Percentiles rank a stretch among this genome's conserved stretches.
phyloP scores from a whole-genome alignment of 2,329 filamentous ascomycete genomes.

The Colletotrichum brevisporum region DNA sequence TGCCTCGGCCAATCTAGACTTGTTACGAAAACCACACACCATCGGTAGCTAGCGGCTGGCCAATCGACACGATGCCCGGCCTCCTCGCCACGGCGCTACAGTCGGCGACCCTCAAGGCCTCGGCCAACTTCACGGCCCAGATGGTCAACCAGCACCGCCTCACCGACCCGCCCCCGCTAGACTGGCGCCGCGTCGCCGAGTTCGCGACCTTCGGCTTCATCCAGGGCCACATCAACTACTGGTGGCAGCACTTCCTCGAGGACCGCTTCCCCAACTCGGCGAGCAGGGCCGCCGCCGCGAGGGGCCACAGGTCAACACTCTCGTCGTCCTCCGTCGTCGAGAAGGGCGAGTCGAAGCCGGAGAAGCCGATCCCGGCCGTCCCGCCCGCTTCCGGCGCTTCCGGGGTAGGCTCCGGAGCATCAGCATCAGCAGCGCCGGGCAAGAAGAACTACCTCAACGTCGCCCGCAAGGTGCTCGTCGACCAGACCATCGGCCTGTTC shows the following conservation, averaged over 20 bases:
- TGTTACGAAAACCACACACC: neutral
- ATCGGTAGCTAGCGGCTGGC: neutral
- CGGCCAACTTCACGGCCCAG: slow-evolving; percentile 39
- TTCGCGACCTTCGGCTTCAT: slow-evolving; percentile 53
- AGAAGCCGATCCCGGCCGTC: slow-evolving; percentile 19
- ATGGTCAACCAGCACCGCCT: slow-evolving; percentile 38
- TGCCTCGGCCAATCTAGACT: too few species aligned
- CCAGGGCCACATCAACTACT: slow-evolving; percentile 53
- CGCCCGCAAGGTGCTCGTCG: slow-evolving; percentile 51
- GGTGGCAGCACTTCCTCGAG: slow-evolving; percentile 53
- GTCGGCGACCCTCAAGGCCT: slow-evolving; percentile 38
- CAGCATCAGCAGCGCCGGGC: neutral
- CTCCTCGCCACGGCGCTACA: slow-evolving; percentile 38
- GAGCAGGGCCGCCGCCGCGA: slow-evolving; percentile 5
- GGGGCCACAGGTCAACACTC: slow-evolving; percentile 7
- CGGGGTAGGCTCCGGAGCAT: neutral
- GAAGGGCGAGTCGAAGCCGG: slow-evolving; percentile 30
- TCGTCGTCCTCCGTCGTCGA: slow-evolving; percentile 22
- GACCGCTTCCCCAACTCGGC: slow-evolving; percentile 50
- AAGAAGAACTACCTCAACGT: slow-evolving; percentile 51
- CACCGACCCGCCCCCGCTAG: slow-evolving; percentile 36
- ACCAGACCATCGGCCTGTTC: slow-evolving; percentile 53
- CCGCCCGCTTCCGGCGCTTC: too few species aligned
- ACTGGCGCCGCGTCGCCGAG: slow-evolving; percentile 52
- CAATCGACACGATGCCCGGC: slow-evolving; percentile 28